Evolutionary conservation across 2,329 filamentous ascomycete genomes (phyloP).

Genomic region (Echinosphaeria canescens): DNA sequence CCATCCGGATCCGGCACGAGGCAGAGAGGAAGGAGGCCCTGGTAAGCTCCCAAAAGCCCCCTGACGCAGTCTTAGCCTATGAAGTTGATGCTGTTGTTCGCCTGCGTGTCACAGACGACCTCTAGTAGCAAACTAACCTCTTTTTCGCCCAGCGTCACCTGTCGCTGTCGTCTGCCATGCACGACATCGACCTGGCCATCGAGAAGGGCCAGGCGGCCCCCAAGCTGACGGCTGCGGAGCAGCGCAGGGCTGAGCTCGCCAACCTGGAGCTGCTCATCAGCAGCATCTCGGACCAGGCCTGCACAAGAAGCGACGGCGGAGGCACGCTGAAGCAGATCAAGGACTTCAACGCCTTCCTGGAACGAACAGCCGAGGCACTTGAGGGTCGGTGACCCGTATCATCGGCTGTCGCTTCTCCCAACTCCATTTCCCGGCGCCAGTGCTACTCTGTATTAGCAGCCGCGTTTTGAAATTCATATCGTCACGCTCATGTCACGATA

Average conservation of each 20-base stretch:
- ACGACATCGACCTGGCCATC: constrained; percentile 36
- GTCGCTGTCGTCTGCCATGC: constrained; percentile 32
- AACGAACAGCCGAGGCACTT: constrained; percentile 33
- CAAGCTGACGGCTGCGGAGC: constrained; percentile 19
- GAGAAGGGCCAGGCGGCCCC: constrained; percentile 19
- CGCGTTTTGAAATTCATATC: too few relatives aligned
- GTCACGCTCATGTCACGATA: too few relatives aligned
- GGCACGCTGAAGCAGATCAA: constrained; percentile 28
- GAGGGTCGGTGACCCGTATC: constrained; percentile 12
- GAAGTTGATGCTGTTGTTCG: too few relatives aligned
- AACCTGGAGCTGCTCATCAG: constrained; percentile 35
- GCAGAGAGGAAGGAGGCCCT: constrained; percentile 25
- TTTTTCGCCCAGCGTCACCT: constrained; percentile 20
- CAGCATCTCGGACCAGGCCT: constrained; percentile 29
- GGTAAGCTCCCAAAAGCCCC: constrained; percentile 20
- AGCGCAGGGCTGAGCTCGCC: constrained; percentile 25
- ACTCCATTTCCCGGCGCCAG: too few relatives aligned
- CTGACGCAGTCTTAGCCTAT: too few relatives aligned
- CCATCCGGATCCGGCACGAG: constrained; percentile 36
- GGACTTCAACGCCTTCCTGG: constrained; percentile 41
- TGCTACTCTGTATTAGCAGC: too few relatives aligned
- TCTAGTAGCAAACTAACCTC: constrained; percentile 1
- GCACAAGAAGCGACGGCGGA: constrained; percentile 22
- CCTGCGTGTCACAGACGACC: background rate
- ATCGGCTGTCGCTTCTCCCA: too few relatives aligned